Base-by-base conservation (phyloP, 2,329 filamentous ascomycete species). In the Macroventuria anomochaeta region DNA sequence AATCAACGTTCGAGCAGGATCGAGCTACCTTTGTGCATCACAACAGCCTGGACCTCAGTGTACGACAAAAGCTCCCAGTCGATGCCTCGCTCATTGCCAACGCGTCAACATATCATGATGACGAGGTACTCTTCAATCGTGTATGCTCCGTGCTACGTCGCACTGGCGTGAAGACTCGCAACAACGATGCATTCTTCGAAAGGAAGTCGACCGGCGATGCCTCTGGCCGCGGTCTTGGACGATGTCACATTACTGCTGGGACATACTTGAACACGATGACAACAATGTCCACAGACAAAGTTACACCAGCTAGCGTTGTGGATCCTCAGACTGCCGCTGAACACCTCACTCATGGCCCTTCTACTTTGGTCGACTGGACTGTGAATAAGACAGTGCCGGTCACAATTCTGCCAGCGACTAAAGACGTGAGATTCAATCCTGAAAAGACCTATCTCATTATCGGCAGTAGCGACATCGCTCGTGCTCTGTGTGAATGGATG, bases 381-480 rank as follows among this genome's bases (percentile, higher is more conserved):
- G 29, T 18, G 10, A 26, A 38, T 8, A 23, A 38, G 2, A 17
- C 13, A 7, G 13, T 57, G 7, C 43, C 50, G 28, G 49, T 57
- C 13, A 37, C 40, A 2, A 25, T 53, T 17, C 21, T 28, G 33
- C 21, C 42, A n/a, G 54, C 57, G 15, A 31, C 36, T 10, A 31
- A 31, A 15, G 39, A 20, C n/a, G 39, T 31, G 11, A 20, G 20
- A 3, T 26, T 64, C 34, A 32, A 8, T 3, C 10, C 53, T 10
- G 43, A 46, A 4, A 61, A 55, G 21, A 59, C 62, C 3, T 65
- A 64, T 25, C 47, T 65, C 12, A 41, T 66, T 12, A 36, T 63
- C n/a, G 63, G 62, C 11, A 57, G 47, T 13, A 55, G 60, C n/a
- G 63, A 60, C 13, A 42, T 65, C 18, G 62, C 56, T 20, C 54